These are phyloP conservation scores for Boletus huronensis DNA, from an alignment of 768 basidiomycete genomes.

Conservation along the genomic window DNA sequence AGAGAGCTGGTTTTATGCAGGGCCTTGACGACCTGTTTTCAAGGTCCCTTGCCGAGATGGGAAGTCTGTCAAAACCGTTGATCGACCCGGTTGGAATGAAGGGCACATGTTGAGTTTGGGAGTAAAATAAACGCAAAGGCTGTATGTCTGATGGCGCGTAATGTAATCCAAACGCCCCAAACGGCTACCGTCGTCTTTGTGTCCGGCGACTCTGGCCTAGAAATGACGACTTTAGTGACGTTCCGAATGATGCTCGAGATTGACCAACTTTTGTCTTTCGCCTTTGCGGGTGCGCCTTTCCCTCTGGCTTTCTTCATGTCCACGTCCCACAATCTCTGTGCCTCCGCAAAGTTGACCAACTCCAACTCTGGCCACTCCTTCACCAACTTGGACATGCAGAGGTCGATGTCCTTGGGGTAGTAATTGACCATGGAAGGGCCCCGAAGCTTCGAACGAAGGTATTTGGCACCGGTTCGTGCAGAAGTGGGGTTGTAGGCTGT, in stretches of 20 bases:
- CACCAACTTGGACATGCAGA: conserved; percentile 51
- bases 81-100: conserved; percentile 21
- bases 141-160: background rate
- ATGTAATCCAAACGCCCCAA: background rate
- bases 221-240: conserved; percentile 1
- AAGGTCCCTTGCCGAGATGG: conserved; percentile 58
- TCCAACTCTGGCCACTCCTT: conserved; percentile 54
- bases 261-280: conserved; percentile 59
- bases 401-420: conserved; percentile 63
- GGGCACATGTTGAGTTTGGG: conserved; percentile 18
- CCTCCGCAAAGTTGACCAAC: conserved; percentile 63
- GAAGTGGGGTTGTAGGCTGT: conserved; percentile 84
- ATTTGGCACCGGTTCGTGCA: conserved; percentile 86
- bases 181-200: conserved; percentile 39
- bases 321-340: conserved; percentile 65
- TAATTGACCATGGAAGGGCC: conserved; percentile 87
- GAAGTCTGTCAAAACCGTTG: conserved; percentile 37
- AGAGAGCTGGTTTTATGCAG: conserved; percentile 53
- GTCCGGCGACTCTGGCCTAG: conserved; percentile 52
- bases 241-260: background rate
- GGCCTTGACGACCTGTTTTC: conserved; percentile 63
- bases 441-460: conserved; percentile 74
- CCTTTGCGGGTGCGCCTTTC: conserved; percentile 81
- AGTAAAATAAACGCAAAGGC: background rate
- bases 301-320: conserved; percentile 68